Conservation (phyloP, 1,284 basidiomycete species). For the Cryptococcus jaspeensis region DNA sequence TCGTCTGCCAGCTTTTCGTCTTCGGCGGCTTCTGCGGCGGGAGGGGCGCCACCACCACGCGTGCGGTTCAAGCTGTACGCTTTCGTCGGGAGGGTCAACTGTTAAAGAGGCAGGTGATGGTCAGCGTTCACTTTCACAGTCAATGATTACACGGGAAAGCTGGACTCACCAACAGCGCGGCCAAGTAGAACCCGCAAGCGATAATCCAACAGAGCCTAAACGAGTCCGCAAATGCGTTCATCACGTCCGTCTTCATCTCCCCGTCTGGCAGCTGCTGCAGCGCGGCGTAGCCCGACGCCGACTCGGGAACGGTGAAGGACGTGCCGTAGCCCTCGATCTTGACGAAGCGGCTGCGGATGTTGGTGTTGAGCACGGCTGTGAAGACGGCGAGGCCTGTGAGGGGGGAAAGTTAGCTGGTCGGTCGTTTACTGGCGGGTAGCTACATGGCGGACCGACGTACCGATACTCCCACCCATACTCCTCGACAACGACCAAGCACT, state of each 20-base stretch:
- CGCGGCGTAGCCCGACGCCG: conserved; percentile 29
- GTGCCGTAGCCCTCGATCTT: conserved; percentile 39
- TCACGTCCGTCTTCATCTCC: conserved; percentile 21
- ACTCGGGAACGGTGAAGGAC: conserved; percentile 30
- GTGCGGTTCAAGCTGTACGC: conserved; percentile 12
- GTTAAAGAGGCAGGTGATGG: not conserved
- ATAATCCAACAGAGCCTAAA: conserved; percentile 33
- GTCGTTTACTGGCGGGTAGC: not conserved
- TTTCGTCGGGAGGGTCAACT: conserved; percentile 16
- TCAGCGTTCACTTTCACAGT: not conserved
- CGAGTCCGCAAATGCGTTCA: conserved; percentile 38
- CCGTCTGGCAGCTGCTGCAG: conserved; percentile 40
- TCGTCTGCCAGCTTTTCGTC: not conserved
- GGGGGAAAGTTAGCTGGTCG: not conserved
- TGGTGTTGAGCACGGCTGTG: conserved; percentile 40
- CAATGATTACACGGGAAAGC: not conserved
- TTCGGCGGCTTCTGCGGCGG: not conserved
- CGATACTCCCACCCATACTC: conserved; percentile 31
- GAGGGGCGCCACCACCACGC: not conserved
- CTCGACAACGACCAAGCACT: conserved; percentile 36
- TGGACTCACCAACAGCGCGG: conserved; percentile 18
- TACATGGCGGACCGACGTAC: conserved; percentile 27
- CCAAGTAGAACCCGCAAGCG: conserved; percentile 23
- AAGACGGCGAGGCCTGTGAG: conserved; percentile 36
- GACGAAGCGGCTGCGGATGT: conserved; percentile 29